A percentile compares a stretch with the other conserved stretches of the same genome.
These are phyloP conservation scores for Thelonectria olida DNA, from an alignment of 2,329 filamentous ascomycete genomes.

Conservation along the genomic window DNA sequence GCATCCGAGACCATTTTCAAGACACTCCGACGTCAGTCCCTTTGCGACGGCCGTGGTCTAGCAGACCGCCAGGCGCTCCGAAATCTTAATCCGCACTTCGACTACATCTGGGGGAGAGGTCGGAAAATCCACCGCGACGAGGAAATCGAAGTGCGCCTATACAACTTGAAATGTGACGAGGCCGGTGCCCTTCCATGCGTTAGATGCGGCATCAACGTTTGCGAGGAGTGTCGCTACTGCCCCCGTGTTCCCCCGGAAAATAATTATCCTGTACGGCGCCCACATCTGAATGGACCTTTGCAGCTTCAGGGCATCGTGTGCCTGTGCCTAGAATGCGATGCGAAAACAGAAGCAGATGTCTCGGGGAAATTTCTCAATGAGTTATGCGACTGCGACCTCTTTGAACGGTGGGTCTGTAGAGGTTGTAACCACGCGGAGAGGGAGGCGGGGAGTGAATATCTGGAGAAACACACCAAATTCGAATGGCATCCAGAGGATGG, in stretches of 20 bases:
- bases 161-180: constrained; percentile 24
- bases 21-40: neutral
- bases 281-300: constrained; percentile 3
- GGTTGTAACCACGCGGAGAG: neutral
- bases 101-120: no score
- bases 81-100: no score
- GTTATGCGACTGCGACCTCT: constrained; percentile 27
- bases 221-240: constrained; percentile 32
- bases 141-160: constrained; percentile 24
- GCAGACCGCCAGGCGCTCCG: constrained; percentile 14
- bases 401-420: constrained; percentile 22
- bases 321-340: constrained; percentile 21
- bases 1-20: neutral
- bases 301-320: constrained; percentile 22
- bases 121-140: no score
- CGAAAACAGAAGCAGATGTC: neutral
- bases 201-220: constrained; percentile 30
- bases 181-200: constrained; percentile 20
- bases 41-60: neutral
- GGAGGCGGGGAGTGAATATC: neutral
- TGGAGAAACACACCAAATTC: constrained; percentile 2
- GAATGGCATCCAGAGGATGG: no score
- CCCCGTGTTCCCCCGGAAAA: constrained; percentile 5
- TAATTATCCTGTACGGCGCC: constrained; percentile 5
- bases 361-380: constrained; percentile 1